These are phyloP conservation scores for Viridothelium virens DNA, from an alignment of 495 filamentous ascomycete genomes.

Conservation along the genomic window DNA sequence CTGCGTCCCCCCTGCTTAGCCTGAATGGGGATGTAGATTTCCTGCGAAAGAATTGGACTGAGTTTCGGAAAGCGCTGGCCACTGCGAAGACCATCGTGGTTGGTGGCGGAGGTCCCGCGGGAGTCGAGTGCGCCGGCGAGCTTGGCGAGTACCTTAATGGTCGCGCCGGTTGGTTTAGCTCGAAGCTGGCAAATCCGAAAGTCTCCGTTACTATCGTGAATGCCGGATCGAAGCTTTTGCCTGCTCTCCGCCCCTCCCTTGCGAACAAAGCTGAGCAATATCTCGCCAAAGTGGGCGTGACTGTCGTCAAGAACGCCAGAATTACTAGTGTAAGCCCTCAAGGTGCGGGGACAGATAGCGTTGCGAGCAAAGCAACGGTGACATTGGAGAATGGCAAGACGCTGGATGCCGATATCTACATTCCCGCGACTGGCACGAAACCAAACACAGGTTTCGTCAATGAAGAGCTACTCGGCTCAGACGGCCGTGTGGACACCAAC, in stretches of 20 bases:
- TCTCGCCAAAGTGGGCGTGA: constrained; percentile 41
- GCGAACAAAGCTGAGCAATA: constrained; percentile 37
- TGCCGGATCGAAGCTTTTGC: constrained; percentile 41
- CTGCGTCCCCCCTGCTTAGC: constrained; percentile 26
- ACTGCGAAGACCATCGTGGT: constrained; percentile 40
- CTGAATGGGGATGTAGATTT: constrained; percentile 27
- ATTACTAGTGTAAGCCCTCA: constrained; percentile 27
- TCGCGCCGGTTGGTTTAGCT: constrained; percentile 21
- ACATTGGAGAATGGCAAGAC: constrained; percentile 34
- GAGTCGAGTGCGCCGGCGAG: constrained; percentile 53
- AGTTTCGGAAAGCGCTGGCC: constrained; percentile 16
- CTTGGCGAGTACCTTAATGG: constrained; percentile 34
- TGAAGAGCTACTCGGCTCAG: constrained; percentile 28
- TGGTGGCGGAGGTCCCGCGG: constrained; percentile 58
- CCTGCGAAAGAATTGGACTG: too few relatives aligned
- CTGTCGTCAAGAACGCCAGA: constrained; percentile 36
- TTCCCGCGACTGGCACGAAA: constrained; percentile 41
- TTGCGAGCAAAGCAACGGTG: constrained; percentile 25
- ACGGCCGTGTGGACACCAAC: constrained; percentile 42
- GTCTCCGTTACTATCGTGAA: constrained; percentile 40
- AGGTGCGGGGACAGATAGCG: background rate
- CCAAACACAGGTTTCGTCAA: constrained; percentile 43
- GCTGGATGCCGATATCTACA: constrained; percentile 42
- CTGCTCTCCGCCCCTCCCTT: constrained; percentile 34
- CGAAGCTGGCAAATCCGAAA: constrained; percentile 29